These are phyloP conservation scores for Pseudognaphalium luteoalbum DNA, from an alignment of 129 eudicot species.

Conservation along the genomic window DNA sequence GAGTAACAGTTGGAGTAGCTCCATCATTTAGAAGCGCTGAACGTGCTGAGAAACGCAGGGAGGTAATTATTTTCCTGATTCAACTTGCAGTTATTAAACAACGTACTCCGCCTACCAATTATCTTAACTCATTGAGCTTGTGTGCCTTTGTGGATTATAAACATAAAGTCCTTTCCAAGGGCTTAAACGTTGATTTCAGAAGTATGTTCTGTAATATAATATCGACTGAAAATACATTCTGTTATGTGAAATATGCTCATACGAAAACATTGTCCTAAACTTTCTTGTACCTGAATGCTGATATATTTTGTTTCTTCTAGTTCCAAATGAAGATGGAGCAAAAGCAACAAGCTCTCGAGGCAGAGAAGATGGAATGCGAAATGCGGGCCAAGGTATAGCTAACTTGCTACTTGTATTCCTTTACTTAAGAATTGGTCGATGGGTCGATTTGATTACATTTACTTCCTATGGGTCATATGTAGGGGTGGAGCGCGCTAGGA, in stretches of 20 bases:
- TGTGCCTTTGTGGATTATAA: background rate
- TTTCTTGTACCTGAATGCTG: background rate
- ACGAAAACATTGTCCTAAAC: too few species aligned
- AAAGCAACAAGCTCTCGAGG: conserved; percentile 73
- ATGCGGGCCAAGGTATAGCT: conserved; percentile 65
- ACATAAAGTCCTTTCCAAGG: too few species aligned
- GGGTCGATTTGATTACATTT: background rate
- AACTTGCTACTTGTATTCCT: background rate
- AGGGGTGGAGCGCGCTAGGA: too few species aligned
- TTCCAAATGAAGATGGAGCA: conserved; percentile 70
- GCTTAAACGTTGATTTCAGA: too few species aligned
- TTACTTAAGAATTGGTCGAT: background rate
- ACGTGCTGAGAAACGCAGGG: conserved; percentile 76
- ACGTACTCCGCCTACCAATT: background rate
- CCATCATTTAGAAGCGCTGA: conserved; percentile 61
- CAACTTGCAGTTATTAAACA: background rate
- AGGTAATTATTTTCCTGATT: conserved; percentile 43
- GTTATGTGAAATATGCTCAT: too few species aligned
- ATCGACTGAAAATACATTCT: too few species aligned
- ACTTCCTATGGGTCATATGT: background rate
- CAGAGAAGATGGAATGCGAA: conserved; percentile 70
- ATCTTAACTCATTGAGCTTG: background rate
- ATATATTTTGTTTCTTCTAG: conserved; percentile 31
- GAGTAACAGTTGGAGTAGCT: conserved; percentile 72
- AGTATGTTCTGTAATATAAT: too few species aligned